A percentile compares a stretch with the other conserved stretches of the same genome.
Evolutionary conservation across 306 rosid species (phyloP).

Genomic region (Ormosia emarginata): DNA sequence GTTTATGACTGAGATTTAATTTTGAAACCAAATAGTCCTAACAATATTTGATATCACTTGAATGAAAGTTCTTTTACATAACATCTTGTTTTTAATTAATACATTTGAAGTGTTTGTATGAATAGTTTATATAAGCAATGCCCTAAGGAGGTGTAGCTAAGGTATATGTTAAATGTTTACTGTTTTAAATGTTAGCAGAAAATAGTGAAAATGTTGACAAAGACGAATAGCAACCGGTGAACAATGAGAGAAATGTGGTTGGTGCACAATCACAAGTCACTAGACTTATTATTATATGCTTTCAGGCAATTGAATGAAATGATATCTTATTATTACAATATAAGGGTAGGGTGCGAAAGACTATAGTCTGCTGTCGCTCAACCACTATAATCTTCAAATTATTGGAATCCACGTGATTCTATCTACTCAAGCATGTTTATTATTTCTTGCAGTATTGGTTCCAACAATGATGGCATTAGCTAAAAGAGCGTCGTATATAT

Average conservation of each 20-base stretch:
- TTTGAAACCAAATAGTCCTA: too few relatives aligned
- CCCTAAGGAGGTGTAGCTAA: not conserved
- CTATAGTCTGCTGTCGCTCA: constrained; percentile 11
- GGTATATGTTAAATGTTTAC: not conserved
- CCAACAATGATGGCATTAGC: not conserved
- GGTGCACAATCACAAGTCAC: not conserved
- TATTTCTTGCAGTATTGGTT: not conserved
- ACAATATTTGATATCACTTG: too few relatives aligned
- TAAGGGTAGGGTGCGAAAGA: not conserved
- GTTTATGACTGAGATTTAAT: too few relatives aligned
- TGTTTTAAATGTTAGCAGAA: not conserved
- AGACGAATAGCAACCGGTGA: not conserved
- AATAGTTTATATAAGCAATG: not conserved
- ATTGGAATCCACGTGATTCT: constrained; percentile 1
- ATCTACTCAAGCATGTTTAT: constrained; percentile 7
- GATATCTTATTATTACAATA: not conserved
- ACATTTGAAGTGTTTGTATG: too few relatives aligned
- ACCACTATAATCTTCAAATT: constrained; percentile 24
- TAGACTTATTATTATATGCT: not conserved
- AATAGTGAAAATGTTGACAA: not conserved
- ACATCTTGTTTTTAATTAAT: too few relatives aligned
- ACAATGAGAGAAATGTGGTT: not conserved
- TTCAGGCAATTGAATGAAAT: not conserved
- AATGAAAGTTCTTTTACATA: too few relatives aligned
- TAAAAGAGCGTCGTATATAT: not conserved